Percentiles rank a stretch among this genome's conserved stretches.
Evolutionary conservation across 768 basidiomycete species (phyloP).

Genomic region (Collybiopsis luxurians): DNA sequence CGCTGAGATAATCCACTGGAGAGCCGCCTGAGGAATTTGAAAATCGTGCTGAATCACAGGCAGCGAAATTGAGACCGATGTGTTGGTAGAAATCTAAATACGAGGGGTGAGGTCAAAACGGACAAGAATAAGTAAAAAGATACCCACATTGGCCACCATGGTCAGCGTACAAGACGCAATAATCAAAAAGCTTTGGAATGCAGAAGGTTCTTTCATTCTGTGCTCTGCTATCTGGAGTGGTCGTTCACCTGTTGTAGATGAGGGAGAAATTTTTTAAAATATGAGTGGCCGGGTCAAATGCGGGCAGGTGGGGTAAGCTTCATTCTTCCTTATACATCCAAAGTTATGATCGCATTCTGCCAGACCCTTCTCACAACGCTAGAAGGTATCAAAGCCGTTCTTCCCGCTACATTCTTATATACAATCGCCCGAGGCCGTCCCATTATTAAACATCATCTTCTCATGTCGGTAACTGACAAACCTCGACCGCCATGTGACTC

Average conservation of each 20-base stretch:
- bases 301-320: too few species aligned
- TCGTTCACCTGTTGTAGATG: too few species aligned
- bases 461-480: slow-evolving; percentile 42
- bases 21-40: slow-evolving; percentile 42
- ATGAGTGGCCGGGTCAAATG: too few species aligned
- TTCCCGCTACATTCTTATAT: slow-evolving; percentile 34
- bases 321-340: slow-evolving; percentile 60
- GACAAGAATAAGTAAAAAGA: background rate
- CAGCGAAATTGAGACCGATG: slow-evolving; percentile 49
- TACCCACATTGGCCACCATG: slow-evolving; percentile 34
- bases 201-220: too few species aligned
- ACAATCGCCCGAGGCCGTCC: slow-evolving; percentile 49
- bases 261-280: too few species aligned
- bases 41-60: slow-evolving; percentile 50
- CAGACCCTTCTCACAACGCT: slow-evolving; percentile 35
- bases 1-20: slow-evolving; percentile 69
- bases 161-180: slow-evolving; percentile 29
- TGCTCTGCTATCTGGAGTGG: too few species aligned
- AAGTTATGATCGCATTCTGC: slow-evolving; percentile 32
- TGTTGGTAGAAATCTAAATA: slow-evolving; percentile 28
- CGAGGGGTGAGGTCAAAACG: background rate
- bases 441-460: slow-evolving; percentile 42
- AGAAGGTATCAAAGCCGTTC: slow-evolving; percentile 40
- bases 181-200: too few species aligned
- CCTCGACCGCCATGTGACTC: slow-evolving; percentile 36